These are phyloP conservation scores for Stentor coeruleus DNA, from an alignment of 73 alveolate species.

Conservation along the genomic window DNA sequence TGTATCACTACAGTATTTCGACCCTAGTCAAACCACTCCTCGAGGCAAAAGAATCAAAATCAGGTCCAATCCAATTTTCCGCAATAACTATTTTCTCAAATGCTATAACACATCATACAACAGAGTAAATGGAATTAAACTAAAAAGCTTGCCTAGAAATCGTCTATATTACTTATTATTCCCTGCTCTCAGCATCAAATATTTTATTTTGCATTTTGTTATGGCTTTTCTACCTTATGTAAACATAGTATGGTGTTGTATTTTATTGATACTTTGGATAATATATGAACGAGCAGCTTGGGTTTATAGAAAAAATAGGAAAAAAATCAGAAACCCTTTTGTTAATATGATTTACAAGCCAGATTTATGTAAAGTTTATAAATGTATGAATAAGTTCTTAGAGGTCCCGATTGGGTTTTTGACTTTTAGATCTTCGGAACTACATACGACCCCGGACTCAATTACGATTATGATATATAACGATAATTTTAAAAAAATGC, in stretches of 20 bases:
- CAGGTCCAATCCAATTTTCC: background rate
- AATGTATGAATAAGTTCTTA: slow-evolving; percentile 21
- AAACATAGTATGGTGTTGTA: background rate
- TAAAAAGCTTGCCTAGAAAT: background rate
- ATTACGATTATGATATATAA: background rate
- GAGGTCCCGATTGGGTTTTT: background rate
- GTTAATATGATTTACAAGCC: background rate
- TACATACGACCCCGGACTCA: background rate
- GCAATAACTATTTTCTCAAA: background rate
- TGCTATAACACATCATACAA: background rate
- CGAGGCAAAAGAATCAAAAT: slow-evolving; percentile 20
- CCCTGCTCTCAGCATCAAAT: background rate
- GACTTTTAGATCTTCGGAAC: background rate
- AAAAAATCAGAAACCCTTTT: background rate
- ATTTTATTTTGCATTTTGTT: background rate
- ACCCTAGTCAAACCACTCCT: background rate
- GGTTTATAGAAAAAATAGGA: background rate
- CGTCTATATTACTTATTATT: background rate
- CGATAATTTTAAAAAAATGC: background rate
- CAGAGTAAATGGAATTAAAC: background rate
- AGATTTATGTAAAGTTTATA: background rate
- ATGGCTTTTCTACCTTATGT: background rate
- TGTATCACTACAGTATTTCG: no score
- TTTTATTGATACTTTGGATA: background rate
- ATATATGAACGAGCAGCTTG: background rate